Evolutionary conservation across 139 green algal species (phyloP), one percentile per base, ranked within the genome.

Genomic region (Tetraselmis striata): DNA sequence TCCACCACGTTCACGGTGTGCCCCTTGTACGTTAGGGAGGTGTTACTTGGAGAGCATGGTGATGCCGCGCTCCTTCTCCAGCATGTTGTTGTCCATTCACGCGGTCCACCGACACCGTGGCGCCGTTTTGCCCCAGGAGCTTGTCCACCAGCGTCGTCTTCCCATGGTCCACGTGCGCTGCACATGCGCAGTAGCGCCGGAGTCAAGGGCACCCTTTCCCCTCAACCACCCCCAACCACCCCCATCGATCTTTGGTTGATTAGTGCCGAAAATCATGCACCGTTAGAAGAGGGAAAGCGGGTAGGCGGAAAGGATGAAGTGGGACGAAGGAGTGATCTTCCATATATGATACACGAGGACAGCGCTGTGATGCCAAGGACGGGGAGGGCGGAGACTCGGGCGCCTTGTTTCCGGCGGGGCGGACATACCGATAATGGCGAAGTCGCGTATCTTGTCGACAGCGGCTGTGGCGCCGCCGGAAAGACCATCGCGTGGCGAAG

Each of bases 101-200:
- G 29, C 90, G 85, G n/a, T 95, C 91, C 26, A 28, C 84, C n/a
- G 75, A 81, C 29, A 91, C 78, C 0, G 83, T 31, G 2, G 59
- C 78, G 45, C 89, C 90, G 28, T 84, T 90, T 31, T 92, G 87
- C 24, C 84, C 79, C 32, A 97, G 86, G 82, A 97, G 85, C 23
- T 86, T 31, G 83, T 96, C 92, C 81, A 95, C 89, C 24, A 97
- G 88, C 0, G 94, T 97, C 0, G 94, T 98, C 90, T 98, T 98
- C 79, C 95, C 95, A 85, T 98, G 95, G 80, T 98, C 94, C 77
- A 98, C 93, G 82, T 98, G 95, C 0, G 95, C 91, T 87, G 83
- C 86, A 82, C 59, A n/a, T n/a, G n/a, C n/a, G n/a, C n/a, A n/a
- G n/a, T n/a, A n/a, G n/a, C n/a, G n/a, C n/a, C n/a, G n/a, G n/a